A percentile compares a stretch with the other conserved stretches of the same genome.
Evolutionary conservation across 169 alveolate species (phyloP).

Genomic region (Plasmodium ovale): DNA sequence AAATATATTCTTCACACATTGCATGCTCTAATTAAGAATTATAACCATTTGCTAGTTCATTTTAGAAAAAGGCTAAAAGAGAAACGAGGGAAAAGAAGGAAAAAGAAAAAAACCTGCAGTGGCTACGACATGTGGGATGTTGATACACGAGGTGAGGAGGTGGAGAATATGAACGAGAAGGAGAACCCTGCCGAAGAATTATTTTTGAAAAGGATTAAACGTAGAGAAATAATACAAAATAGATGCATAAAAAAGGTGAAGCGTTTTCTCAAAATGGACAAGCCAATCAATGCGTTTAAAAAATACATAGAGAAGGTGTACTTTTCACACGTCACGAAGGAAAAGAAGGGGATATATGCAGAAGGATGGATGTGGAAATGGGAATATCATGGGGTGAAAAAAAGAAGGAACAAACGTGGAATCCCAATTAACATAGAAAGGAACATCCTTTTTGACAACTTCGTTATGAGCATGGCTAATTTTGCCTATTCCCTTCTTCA

Average conservation of each 20-base stretch:
- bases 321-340: neutral
- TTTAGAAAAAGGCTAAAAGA: neutral
- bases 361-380: neutral
- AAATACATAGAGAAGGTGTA: constrained; percentile 2
- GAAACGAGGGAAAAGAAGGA: neutral
- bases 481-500: neutral
- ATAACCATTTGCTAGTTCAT: constrained; percentile 8
- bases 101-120: neutral
- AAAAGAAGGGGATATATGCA: neutral
- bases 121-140: neutral
- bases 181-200: neutral
- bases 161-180: neutral
- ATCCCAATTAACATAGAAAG: constrained; percentile 14
- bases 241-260: constrained; percentile 3
- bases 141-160: neutral
- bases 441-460: constrained; percentile 11
- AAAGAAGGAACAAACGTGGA: neutral
- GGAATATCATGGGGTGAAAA: neutral
- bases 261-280: constrained; percentile 7
- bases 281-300: constrained; percentile 8
- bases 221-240: constrained; percentile 26
- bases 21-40: constrained; percentile 3
- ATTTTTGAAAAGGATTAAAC: neutral
- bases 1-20: constrained; percentile 20
- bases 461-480: neutral